These are phyloP conservation scores for Azolla pinnata DNA, from an alignment of 75 land plant genomes.

Conservation along the genomic window DNA sequence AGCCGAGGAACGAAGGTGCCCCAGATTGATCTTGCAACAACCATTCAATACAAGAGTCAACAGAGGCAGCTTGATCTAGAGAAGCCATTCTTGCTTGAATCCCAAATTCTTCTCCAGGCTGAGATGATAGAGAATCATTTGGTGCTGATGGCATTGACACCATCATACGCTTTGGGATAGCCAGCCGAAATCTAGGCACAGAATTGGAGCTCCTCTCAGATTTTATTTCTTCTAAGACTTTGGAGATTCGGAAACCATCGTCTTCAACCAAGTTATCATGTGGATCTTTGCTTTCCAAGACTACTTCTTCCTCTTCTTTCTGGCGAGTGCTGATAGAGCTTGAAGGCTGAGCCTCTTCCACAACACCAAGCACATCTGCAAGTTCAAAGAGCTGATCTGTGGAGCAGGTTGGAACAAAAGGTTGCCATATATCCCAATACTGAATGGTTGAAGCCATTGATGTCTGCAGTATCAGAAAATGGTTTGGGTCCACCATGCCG, in stretches of 20 bases:
- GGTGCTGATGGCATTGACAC: constrained; percentile 5
- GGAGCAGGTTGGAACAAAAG: background rate
- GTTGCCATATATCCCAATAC: background rate
- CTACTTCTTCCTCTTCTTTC: background rate
- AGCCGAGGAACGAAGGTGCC: background rate
- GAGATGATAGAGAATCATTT: constrained; percentile 1
- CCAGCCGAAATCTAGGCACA: background rate
- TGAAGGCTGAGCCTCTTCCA: background rate
- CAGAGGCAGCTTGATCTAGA: background rate
- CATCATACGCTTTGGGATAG: background rate
- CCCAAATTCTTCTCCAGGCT: constrained; percentile 1
- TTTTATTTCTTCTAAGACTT: background rate
- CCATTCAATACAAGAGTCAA: background rate
- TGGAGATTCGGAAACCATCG: background rate
- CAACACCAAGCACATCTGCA: too few species aligned
- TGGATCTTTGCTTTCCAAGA: background rate
- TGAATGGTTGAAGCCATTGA: background rate
- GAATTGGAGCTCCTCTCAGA: background rate
- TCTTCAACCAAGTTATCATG: background rate
- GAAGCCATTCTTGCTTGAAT: background rate
- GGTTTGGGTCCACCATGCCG: background rate
- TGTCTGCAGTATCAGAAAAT: background rate
- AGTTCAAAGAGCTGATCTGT: background rate
- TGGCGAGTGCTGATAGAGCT: background rate
- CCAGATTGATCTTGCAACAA: background rate